A percentile compares a stretch with the other conserved stretches of the same genome.
phyloP scores from a whole-genome alignment of 345 rosid species.

The Lepidium sativum region DNA sequence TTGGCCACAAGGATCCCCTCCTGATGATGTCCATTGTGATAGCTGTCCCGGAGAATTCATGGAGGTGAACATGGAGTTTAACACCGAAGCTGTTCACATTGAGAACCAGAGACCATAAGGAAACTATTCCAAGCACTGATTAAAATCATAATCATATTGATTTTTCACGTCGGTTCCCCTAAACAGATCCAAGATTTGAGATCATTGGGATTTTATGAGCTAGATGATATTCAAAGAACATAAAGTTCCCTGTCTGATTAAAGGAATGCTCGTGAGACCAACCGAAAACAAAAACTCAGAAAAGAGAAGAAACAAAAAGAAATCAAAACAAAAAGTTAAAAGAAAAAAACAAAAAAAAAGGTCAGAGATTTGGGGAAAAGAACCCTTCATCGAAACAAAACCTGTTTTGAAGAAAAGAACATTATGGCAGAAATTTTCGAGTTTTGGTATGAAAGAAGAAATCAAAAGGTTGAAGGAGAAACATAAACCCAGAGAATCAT shows the following conservation, averaged over 20 bases:
- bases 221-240: neutral
- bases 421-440: neutral
- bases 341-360: neutral
- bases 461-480: neutral
- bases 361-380: constrained; percentile 5
- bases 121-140: neutral
- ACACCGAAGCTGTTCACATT: constrained; percentile 59
- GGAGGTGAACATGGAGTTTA: constrained; percentile 45
- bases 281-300: neutral
- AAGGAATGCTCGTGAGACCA: neutral
- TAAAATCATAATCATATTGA: constrained; percentile 3
- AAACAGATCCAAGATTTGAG: constrained; percentile 17
- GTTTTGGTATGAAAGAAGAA: constrained; percentile 5
- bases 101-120: constrained; percentile 7
- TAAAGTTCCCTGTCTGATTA: neutral
- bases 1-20: constrained; percentile 79
- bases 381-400: constrained; percentile 15
- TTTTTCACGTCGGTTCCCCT: neutral
- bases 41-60: constrained; percentile 53
- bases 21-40: constrained; percentile 50
- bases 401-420: constrained; percentile 28
- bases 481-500: constrained; percentile 22
- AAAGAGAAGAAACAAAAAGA: neutral
- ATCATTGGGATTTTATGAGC: neutral
- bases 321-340: neutral